Conservation (phyloP, 495 filamentous ascomycete genomes). For the Talaromyces stipitatus region DNA sequence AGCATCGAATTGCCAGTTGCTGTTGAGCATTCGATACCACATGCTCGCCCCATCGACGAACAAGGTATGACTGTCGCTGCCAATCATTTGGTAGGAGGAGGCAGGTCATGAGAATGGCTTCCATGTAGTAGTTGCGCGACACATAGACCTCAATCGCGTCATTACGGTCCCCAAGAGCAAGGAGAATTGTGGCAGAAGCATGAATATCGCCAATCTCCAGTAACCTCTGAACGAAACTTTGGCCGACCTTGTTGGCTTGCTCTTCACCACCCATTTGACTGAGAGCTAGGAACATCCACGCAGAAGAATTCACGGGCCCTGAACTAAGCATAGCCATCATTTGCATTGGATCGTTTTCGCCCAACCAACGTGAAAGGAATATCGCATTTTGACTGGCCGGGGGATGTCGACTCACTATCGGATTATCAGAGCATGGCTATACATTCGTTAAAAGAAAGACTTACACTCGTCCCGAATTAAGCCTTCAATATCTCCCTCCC, state of each 20-base stretch:
- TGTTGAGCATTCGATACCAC: constrained; percentile 81
- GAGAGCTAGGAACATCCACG: constrained; percentile 95
- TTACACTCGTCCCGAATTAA: constrained; percentile 77
- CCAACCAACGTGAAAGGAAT: constrained; percentile 84
- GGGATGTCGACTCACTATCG: constrained; percentile 56
- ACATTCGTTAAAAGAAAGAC: constrained; percentile 13
- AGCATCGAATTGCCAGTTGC: constrained; percentile 86
- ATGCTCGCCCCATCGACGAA: constrained; percentile 91
- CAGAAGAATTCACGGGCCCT: constrained; percentile 76
- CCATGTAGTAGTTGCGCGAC: constrained; percentile 85
- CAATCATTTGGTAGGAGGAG: constrained; percentile 70
- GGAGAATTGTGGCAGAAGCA: constrained; percentile 80
- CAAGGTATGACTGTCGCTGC: constrained; percentile 79
- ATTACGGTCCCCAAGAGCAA: constrained; percentile 86
- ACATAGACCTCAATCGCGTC: constrained; percentile 97
- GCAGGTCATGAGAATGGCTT: constrained; percentile 75
- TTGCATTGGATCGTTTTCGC: constrained; percentile 72
- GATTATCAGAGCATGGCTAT: constrained; percentile 7
- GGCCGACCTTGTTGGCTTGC: constrained; percentile 82
- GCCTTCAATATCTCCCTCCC: constrained; percentile 77
- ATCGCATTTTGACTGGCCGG: constrained; percentile 67
- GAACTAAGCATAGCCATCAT: constrained; percentile 68
- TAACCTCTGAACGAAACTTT: constrained; percentile 85
- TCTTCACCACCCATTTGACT: constrained; percentile 75
- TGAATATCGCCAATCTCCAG: constrained; percentile 88